phyloP scores from a whole-genome alignment of 495 filamentous ascomycete genomes.

The Neurospora discreta region DNA sequence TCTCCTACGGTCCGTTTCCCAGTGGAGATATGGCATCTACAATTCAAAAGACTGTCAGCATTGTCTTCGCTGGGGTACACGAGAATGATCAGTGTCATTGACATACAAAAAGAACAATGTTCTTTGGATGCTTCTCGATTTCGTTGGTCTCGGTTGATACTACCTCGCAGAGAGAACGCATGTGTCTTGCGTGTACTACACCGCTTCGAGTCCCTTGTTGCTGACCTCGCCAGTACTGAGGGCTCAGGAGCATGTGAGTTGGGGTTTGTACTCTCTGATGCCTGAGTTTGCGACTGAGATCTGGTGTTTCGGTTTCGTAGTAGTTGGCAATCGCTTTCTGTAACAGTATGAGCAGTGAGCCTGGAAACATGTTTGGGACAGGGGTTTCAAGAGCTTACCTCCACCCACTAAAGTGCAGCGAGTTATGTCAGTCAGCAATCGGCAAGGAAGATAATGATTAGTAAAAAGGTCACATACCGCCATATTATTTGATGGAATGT shows the following conservation, averaged over 20 bases:
- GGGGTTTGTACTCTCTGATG: neutral
- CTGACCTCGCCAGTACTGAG: conserved; percentile 22
- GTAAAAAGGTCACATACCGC: neutral
- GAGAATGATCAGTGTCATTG: neutral
- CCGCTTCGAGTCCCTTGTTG: conserved; percentile 14
- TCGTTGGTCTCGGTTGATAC: conserved; percentile 12
- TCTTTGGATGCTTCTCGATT: conserved; percentile 17
- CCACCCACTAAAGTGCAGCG: conserved; percentile 8
- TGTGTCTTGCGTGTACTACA: conserved; percentile 25
- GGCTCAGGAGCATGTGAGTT: conserved; percentile 16
- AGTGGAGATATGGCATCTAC: conserved; percentile 59
- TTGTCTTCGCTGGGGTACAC: neutral
- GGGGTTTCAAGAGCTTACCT: conserved; percentile 2
- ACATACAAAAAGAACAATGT: conserved; percentile 30
- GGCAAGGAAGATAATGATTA: neutral
- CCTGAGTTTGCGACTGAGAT: neutral
- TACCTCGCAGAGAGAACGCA: conserved; percentile 24
- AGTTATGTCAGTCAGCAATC: neutral
- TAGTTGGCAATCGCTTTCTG: conserved; percentile 14
- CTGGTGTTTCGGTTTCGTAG: conserved; percentile 5
- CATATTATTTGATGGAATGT: conserved; percentile 15
- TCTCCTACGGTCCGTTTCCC: conserved; percentile 44
- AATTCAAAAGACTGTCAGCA: neutral
- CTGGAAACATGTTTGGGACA: neutral
- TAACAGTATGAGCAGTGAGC: neutral